Base-by-base conservation (phyloP, 176 grass and related monocot species). In the Juncus inflexus region DNA sequence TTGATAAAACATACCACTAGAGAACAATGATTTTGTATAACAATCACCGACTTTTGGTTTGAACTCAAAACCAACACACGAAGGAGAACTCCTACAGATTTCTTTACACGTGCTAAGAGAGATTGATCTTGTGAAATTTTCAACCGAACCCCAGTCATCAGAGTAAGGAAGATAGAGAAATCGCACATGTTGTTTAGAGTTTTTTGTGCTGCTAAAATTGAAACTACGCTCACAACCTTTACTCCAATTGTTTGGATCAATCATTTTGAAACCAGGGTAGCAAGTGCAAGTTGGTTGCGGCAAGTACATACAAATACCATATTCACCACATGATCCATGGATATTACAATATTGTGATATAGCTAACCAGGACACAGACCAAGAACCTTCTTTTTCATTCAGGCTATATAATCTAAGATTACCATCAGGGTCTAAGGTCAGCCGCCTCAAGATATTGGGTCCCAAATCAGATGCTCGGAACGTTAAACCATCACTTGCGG, bases 291-390 rank as follows among this genome's bases (percentile, higher is more conserved):
- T 38, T 11, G 71, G 19, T 35, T 19, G 10, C 0, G 4, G 70
- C 11, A 60, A 9, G 15, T 76, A 65, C 4, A 64, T 63, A 6
- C 73, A 76, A 56, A 76, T 76, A 40, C 73, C 73, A 56, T 64
- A 13, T 13, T 3, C 15, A n/a, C 72, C 72, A 55, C 72, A 75
- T n/a, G 64, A 38, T 1, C 72, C 72, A 16, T 62, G 72, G n/a
- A 75, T 35, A 15, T 64, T 50, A 52, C 72, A 75, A 9, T 37
- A 58, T 40, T 64, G 60, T 47, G 60, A 40, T 10, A 75, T 10
- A 38, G 72, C 72, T 64, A 63, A 9, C 45, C 45, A 75, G 43
- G 70, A 69, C 28, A 69, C 11, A 54, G 66, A 69, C 66, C 66
- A 69, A 52, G 35, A 54, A 4, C 66, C n/a, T 15, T 69, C 51